A percentile compares a stretch with the other conserved stretches of the same genome.
Evolutionary conservation across 495 filamentous ascomycete species (phyloP).

Genomic region (Tuber aestivum): DNA sequence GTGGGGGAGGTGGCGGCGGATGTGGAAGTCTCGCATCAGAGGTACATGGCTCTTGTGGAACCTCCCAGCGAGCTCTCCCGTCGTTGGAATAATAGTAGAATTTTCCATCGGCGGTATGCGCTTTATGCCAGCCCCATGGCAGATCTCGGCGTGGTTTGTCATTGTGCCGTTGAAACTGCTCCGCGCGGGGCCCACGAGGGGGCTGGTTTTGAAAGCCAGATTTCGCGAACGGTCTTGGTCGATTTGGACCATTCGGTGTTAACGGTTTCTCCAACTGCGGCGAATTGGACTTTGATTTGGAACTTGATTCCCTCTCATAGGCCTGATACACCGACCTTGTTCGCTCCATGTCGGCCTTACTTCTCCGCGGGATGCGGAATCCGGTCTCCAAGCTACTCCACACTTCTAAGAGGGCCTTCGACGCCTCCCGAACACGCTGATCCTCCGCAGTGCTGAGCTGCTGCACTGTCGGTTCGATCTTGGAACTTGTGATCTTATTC

Average conservation of each 20-base stretch:
- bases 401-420: conserved; percentile 66
- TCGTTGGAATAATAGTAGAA: conserved; percentile 39
- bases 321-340: conserved; percentile 18
- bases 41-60: conserved; percentile 32
- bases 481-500: conserved; percentile 95
- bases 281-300: conserved; percentile 34
- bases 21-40: conserved; percentile 27
- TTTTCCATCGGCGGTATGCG: conserved; percentile 19
- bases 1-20: conserved; percentile 33
- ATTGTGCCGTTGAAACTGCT: conserved; percentile 28
- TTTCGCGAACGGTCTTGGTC: conserved; percentile 19
- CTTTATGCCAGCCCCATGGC: conserved; percentile 41
- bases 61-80: conserved; percentile 36
- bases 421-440: conserved; percentile 60
- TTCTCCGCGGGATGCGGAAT: conserved; percentile 82
- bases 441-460: conserved; percentile 60
- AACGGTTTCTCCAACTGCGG: conserved; percentile 24
- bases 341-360: conserved; percentile 34
- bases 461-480: conserved; percentile 81
- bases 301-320: conserved; percentile 32
- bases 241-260: conserved; percentile 28
- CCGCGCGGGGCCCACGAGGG: conserved; percentile 35
- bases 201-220: conserved; percentile 37
- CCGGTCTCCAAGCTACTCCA: conserved; percentile 90
- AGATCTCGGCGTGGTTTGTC: conserved; percentile 24